phyloP scores from a whole-genome alignment of 1,284 basidiomycete species.

The Lignosus rhinocerotis region DNA sequence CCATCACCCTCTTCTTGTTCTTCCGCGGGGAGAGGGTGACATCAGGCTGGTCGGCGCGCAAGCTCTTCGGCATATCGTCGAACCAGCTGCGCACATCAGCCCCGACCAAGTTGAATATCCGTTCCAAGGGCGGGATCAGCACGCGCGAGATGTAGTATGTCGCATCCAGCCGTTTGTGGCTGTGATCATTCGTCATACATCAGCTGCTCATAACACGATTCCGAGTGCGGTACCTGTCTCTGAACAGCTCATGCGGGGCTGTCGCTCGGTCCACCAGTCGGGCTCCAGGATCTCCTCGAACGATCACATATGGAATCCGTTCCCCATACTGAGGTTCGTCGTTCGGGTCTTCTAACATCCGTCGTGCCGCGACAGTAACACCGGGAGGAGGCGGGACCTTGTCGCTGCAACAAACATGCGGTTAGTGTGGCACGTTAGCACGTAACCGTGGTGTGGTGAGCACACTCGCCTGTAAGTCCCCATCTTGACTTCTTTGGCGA shows the following conservation, averaged over 20 bases:
- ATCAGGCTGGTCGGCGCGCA: slow-evolving; percentile 37
- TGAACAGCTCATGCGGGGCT: slow-evolving; percentile 77
- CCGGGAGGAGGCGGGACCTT: slow-evolving; percentile 88
- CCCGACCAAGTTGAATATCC: slow-evolving; percentile 91
- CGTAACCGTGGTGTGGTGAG: not conserved
- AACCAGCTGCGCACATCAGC: slow-evolving; percentile 91
- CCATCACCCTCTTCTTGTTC: slow-evolving; percentile 35
- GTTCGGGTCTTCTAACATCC: slow-evolving; percentile 74
- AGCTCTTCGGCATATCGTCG: slow-evolving; percentile 78
- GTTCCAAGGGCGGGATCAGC: slow-evolving; percentile 86
- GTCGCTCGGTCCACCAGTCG: slow-evolving; percentile 84
- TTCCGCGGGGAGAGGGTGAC: slow-evolving; percentile 49
- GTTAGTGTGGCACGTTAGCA: not conserved
- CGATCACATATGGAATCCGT: slow-evolving; percentile 89
- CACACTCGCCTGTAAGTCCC: slow-evolving; percentile 80
- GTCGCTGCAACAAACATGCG: slow-evolving; percentile 49
- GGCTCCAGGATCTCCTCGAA: slow-evolving; percentile 62
- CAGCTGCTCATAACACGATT: slow-evolving; percentile 4
- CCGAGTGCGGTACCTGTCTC: slow-evolving; percentile 53
- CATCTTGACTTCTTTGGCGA: slow-evolving; percentile 91
- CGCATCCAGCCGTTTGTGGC: slow-evolving; percentile 72
- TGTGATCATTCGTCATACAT: slow-evolving; percentile 29
- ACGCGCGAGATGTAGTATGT: slow-evolving; percentile 90
- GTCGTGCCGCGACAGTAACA: slow-evolving; percentile 81
- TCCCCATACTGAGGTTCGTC: slow-evolving; percentile 92